Conservation (phyloP, 192 early-diverging fungal species). For the Linnemannia hyalina region DNA sequence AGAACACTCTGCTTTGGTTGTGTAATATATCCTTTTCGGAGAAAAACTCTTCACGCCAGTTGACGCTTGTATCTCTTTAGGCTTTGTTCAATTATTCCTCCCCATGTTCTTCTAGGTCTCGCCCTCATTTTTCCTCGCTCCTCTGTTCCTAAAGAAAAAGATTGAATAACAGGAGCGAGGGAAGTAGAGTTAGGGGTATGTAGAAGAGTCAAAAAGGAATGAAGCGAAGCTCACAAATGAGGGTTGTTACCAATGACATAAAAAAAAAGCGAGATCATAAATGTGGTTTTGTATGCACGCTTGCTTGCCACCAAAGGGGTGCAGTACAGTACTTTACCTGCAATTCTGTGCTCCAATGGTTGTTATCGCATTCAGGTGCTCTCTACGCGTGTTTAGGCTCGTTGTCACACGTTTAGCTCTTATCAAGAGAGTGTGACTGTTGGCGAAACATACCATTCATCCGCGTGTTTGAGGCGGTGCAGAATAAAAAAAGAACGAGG, state of each 20-base stretch:
- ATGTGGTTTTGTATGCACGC: background rate
- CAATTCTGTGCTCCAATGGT: too few relatives aligned
- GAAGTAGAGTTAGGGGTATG: background rate
- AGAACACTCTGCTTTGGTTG: too few relatives aligned
- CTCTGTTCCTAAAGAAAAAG: background rate
- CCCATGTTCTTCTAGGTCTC: background rate
- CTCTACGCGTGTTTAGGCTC: background rate
- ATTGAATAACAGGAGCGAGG: background rate
- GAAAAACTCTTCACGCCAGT: background rate
- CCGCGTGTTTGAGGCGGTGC: background rate
- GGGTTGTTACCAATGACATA: background rate
- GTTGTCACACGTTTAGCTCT: background rate
- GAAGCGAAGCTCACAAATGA: background rate
- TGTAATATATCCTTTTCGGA: background rate
- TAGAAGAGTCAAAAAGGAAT: background rate
- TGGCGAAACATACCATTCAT: background rate
- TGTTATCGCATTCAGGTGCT: slow-evolving; percentile 1
- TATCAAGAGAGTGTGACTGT: background rate
- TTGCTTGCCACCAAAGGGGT: background rate
- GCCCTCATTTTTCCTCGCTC: background rate
- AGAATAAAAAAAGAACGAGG: background rate
- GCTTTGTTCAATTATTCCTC: background rate
- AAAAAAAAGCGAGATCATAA: background rate
- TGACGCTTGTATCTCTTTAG: background rate
- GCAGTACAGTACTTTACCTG: background rate